These are phyloP conservation scores for Friedmanniomyces endolithicus DNA, from an alignment of 495 filamentous ascomycete genomes.

Conservation along the genomic window DNA sequence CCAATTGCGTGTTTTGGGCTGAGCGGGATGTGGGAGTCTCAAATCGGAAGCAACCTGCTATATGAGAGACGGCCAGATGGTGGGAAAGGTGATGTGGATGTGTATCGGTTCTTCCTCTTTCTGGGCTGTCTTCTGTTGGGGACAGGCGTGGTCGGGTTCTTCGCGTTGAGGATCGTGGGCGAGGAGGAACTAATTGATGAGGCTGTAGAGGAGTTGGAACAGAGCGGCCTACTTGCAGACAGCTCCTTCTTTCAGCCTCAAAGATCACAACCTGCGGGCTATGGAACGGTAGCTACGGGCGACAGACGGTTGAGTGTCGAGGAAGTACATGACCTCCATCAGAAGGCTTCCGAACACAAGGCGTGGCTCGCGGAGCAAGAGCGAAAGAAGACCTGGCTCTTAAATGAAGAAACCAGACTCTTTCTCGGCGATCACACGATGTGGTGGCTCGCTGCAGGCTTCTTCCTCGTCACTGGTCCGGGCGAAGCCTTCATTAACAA, in stretches of 20 bases:
- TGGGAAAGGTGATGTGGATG: slow-evolving; percentile 64
- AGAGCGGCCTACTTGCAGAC: slow-evolving; percentile 69
- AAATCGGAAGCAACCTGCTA: slow-evolving; percentile 68
- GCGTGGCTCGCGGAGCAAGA: slow-evolving; percentile 51
- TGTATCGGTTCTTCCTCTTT: slow-evolving; percentile 76
- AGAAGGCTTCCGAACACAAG: slow-evolving; percentile 35
- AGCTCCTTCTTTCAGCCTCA: slow-evolving; percentile 44
- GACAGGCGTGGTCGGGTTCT: slow-evolving; percentile 61
- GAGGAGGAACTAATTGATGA: slow-evolving; percentile 70
- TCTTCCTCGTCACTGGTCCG: slow-evolving; percentile 87
- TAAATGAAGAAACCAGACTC: slow-evolving; percentile 72
- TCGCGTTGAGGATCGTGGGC: slow-evolving; percentile 56
- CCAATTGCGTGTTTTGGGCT: slow-evolving; percentile 89
- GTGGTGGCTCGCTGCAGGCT: slow-evolving; percentile 85
- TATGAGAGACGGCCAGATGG: slow-evolving; percentile 51
- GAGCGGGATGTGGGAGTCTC: slow-evolving; percentile 89
- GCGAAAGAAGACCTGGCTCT: slow-evolving; percentile 67
- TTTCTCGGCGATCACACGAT: slow-evolving; percentile 83
- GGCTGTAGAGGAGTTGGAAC: slow-evolving; percentile 68
- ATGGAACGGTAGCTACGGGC: slow-evolving; percentile 40
- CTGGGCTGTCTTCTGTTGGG: slow-evolving; percentile 52
- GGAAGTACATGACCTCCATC: slow-evolving; percentile 34
- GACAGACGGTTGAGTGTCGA: slow-evolving; percentile 37
- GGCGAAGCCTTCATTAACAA: slow-evolving; percentile 98
- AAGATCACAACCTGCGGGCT: slow-evolving; percentile 26